Base-by-base conservation (phyloP, 2,329 filamentous ascomycete genomes). In the Aureobasidium lini region DNA sequence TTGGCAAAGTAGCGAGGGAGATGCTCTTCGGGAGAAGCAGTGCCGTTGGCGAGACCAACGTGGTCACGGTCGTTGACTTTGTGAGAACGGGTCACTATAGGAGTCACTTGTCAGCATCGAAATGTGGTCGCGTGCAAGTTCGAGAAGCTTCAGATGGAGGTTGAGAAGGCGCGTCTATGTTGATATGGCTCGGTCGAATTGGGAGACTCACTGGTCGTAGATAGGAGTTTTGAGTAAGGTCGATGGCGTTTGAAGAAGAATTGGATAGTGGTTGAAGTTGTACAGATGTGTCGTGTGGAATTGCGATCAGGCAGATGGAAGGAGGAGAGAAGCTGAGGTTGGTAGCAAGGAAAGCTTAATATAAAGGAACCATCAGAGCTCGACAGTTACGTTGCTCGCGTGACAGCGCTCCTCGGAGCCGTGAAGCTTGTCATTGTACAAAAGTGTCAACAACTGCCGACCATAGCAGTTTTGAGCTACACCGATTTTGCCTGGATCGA, bases 21-120 rank as follows among this genome's bases (percentile, higher is more conserved):
- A 68, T 87, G 83, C 66, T 94, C 88, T 64, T 88, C 81, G 59
- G 84, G 79, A 54, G 80, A 74, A 62, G 84, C 85, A 60, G 84
- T 85, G 72, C 88, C 89, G 68, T 94, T 88, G 66, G 87, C 86
- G 66, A 90, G 77, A 70, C 83, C 88, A 69, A 85, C 84, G 79
- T 96, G 89, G 81, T 95, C 88, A 77, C 92, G 92, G 76, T 95
- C 90, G 78, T 91, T 95, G 80, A 82, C 84, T 81, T 97, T 99
- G 84, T 93, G 90, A 65, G 93, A 95, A 74, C 94, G 93, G 79
- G 94, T 96, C 93, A 99, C 92, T 96, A 67, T 60, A 57, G 23
- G 11, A 39, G 29, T 28, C 10, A 4, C 6, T 13, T 34, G 18
- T 59, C 18, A 59, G 47, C n/a, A 34, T 44, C 16, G 39, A 6